These are phyloP conservation scores for Lasiodiplodia hormozganensis DNA, from an alignment of 2,329 filamentous ascomycete genomes.

Conservation along the genomic window DNA sequence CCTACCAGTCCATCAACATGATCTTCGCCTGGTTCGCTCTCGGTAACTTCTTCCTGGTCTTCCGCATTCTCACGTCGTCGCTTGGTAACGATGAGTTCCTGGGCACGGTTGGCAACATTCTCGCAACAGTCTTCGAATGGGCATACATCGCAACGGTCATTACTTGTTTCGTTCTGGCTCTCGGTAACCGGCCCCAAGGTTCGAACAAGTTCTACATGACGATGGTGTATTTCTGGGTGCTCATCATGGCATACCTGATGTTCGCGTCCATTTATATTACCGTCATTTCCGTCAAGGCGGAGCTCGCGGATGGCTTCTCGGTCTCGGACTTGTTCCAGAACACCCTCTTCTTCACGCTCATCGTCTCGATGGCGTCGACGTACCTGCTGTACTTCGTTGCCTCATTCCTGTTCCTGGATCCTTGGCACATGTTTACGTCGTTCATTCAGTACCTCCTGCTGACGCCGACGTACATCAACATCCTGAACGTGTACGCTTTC, in stretches of 20 bases:
- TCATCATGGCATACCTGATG: constrained; percentile 93
- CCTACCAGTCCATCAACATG: constrained; percentile 96
- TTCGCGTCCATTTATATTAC: constrained; percentile 96
- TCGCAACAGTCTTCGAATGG: constrained; percentile 95
- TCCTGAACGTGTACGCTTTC: constrained; percentile 98
- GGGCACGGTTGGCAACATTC: constrained; percentile 76
- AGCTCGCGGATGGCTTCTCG: constrained; percentile 70
- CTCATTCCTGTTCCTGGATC: constrained; percentile 93
- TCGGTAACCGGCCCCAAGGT: constrained; percentile 93
- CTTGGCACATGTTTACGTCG: constrained; percentile 98
- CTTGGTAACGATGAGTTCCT: constrained; percentile 74
- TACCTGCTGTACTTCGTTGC: constrained; percentile 92
- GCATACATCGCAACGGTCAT: constrained; percentile 90
- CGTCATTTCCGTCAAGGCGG: constrained; percentile 79
- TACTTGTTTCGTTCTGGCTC: constrained; percentile 91
- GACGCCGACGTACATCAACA: constrained; percentile 96
- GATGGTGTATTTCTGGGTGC: constrained; percentile 98
- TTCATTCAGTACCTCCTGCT: constrained; percentile 94
- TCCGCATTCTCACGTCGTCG: constrained; percentile 92
- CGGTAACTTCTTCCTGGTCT: constrained; percentile 98
- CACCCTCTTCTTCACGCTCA: constrained; percentile 87
- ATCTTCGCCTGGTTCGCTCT: constrained; percentile 99
- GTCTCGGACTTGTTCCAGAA: constrained; percentile 82
- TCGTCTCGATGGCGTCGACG: constrained; percentile 89
- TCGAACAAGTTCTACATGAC: constrained; percentile 93